Evolutionary conservation across 441 rosid species (phyloP).

Genomic region (Breynia disticha): DNA sequence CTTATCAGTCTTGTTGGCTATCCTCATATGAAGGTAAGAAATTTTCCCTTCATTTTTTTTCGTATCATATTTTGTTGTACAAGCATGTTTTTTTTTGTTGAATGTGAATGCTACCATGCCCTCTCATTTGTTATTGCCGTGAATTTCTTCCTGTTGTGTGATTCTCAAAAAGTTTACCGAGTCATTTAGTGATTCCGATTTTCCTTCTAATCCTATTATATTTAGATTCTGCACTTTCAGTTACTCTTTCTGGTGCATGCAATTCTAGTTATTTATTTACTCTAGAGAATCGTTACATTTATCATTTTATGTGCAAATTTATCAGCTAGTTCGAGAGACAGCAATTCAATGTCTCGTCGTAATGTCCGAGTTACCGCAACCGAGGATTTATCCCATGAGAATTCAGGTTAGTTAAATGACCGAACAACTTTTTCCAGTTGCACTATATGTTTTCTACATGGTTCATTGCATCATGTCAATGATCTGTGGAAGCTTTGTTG

Average conservation of each 20-base stretch:
- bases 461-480: too few relatives aligned
- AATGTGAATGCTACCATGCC: slow-evolving; percentile 1
- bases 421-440: too few relatives aligned
- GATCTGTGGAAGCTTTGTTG: too few relatives aligned
- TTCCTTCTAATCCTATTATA: too few relatives aligned
- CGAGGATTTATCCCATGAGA: slow-evolving; percentile 66
- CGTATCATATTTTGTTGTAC: neutral
- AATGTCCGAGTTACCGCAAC: slow-evolving; percentile 55
- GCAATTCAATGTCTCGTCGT: slow-evolving; percentile 76
- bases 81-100: neutral
- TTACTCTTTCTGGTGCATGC: too few relatives aligned
- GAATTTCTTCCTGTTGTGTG: too few relatives aligned
- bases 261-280: too few relatives aligned
- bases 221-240: too few relatives aligned
- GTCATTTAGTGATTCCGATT: too few relatives aligned
- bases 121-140: too few relatives aligned
- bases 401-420: slow-evolving; percentile 40
- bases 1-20: slow-evolving; percentile 39
- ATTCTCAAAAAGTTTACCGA: too few relatives aligned
- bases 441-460: too few relatives aligned
- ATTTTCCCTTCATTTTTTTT: neutral
- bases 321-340: slow-evolving; percentile 76
- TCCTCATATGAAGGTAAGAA: slow-evolving; percentile 60
- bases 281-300: slow-evolving; percentile 2
- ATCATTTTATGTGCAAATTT: neutral